Conservation (phyloP, 306 rosid genomes). For the Lupinus albus region DNA sequence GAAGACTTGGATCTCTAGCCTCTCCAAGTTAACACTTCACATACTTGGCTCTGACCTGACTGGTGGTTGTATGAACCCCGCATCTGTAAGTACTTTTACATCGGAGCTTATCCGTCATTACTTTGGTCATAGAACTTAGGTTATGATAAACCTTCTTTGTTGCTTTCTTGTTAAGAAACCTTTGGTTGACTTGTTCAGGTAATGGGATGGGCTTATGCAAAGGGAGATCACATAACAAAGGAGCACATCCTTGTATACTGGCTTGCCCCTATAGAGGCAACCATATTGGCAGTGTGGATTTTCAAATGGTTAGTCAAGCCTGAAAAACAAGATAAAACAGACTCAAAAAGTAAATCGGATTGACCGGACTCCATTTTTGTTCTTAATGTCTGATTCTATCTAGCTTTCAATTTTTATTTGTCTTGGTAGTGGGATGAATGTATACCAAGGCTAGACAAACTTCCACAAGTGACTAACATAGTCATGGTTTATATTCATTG, state of each 20-base stretch:
- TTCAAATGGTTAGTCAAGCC: slow-evolving; percentile 58
- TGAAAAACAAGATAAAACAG: slow-evolving; percentile 48
- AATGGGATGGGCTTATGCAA: slow-evolving; percentile 96
- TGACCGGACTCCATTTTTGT: slow-evolving; percentile 42
- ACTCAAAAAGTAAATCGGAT: slow-evolving; percentile 67
- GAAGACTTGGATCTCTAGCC: slow-evolving; percentile 96
- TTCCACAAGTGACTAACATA: slow-evolving; percentile 1
- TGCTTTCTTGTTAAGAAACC: slow-evolving; percentile 16
- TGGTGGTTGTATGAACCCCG: slow-evolving; percentile 97
- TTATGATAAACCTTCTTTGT: slow-evolving; percentile 4
- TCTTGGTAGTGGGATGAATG: slow-evolving; percentile 30
- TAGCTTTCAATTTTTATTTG: slow-evolving; percentile 27
- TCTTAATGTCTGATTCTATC: not conserved
- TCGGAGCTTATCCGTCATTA: not conserved
- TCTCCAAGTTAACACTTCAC: slow-evolving; percentile 77
- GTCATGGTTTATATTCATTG: not conserved
- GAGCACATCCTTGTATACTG: slow-evolving; percentile 89
- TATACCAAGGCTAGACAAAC: slow-evolving; percentile 17
- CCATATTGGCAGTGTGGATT: slow-evolving; percentile 77
- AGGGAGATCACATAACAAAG: slow-evolving; percentile 81
- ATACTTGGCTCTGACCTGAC: slow-evolving; percentile 89
- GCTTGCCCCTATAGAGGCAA: slow-evolving; percentile 91
- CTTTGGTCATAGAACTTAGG: slow-evolving; percentile 21
- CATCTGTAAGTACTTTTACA: slow-evolving; percentile 62
- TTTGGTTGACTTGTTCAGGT: slow-evolving; percentile 51